These are phyloP conservation scores for Kodamaea plutei DNA, from an alignment of 1,139 yeast genomes.

Conservation along the genomic window DNA sequence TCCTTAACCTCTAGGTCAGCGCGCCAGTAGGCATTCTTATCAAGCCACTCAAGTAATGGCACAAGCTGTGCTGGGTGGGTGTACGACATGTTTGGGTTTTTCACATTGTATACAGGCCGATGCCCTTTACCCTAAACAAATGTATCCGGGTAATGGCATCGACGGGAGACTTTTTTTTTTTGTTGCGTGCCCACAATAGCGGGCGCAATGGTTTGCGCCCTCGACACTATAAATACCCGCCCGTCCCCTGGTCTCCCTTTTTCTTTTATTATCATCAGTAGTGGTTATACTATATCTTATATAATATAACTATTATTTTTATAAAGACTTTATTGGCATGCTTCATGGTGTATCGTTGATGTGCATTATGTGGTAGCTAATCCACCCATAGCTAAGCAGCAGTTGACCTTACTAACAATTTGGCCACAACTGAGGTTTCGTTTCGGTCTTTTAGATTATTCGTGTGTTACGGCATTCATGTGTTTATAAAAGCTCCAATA, in stretches of 20 bases:
- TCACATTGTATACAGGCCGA: background rate
- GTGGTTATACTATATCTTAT: slow-evolving; percentile 22
- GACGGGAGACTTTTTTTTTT: background rate
- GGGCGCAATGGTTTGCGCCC: no score
- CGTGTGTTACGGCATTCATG: slow-evolving; percentile 23
- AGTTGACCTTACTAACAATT: slow-evolving; percentile 20
- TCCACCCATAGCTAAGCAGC: slow-evolving; percentile 20
- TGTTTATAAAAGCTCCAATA: slow-evolving; percentile 17
- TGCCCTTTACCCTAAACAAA: slow-evolving; percentile 2
- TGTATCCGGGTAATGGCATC: slow-evolving; percentile 13
- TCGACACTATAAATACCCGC: slow-evolving; percentile 12
- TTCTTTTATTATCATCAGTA: slow-evolving; percentile 16
- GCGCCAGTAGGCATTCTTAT: slow-evolving; percentile 48
- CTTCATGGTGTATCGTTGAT: slow-evolving; percentile 13
- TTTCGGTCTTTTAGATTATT: slow-evolving; percentile 30
- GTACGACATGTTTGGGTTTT: slow-evolving; percentile 13
- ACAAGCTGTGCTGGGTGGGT: slow-evolving; percentile 9
- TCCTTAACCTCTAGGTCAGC: slow-evolving; percentile 40
- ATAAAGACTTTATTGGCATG: slow-evolving; percentile 17
- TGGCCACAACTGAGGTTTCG: slow-evolving; percentile 20
- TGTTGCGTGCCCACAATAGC: background rate
- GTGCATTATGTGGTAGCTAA: slow-evolving; percentile 12
- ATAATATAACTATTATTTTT: slow-evolving; percentile 18
- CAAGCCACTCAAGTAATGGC: slow-evolving; percentile 41
- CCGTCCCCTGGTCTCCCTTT: slow-evolving; percentile 13